Evolutionary conservation across 2,329 filamentous ascomycete genomes (phyloP), one percentile per base, ranked within the genome.

Genomic region (Fusarium marasasianum): DNA sequence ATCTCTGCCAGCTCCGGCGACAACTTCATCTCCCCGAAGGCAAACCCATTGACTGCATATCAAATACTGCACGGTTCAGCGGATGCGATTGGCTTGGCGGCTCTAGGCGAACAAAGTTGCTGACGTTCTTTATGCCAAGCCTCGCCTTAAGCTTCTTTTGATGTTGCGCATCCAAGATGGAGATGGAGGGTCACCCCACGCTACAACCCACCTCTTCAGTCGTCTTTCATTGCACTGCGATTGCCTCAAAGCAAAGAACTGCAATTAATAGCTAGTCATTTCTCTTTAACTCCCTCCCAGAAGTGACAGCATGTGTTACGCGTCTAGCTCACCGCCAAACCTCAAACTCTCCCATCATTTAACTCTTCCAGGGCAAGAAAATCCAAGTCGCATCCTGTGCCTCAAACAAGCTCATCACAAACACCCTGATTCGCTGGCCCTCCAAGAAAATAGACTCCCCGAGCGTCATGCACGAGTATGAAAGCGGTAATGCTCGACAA

Each of bases 401-500:
- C 66, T 33, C 51, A 64, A 64, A 72, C 58, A 71, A 74, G 71
- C 67, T 74, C 71, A 65, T 54, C 50, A 7, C 14, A 47, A 14
- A 40, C 18, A n/a, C 15, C 24, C 12, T 65, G 57, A 74, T 74
- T 74, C 67, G 72, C 29, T 47, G 48, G 56, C 20, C 40, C 44
- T 70, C 68, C 74, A 76, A 64, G 61, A 57, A 71, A 70, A 59
- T 54, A 53, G 66, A 68, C 66, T 66, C 66, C 58, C 63, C 73
- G 63, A 63, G 59, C 61, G 53, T 68, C 71, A 76, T 76, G 75
- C 75, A 73, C 43, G 62, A 51, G 45, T 57, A 70, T 73, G 55
- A 68, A 77, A 61, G 63, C 18, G 72, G 75, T 38, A 77, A 76
- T 71, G 71, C 50, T n/a, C 50, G 50, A 72, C 71, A 57, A 55